These are phyloP conservation scores for Pseudohalonectria lignicola DNA, from an alignment of 2,329 filamentous ascomycete genomes.

Conservation along the genomic window DNA sequence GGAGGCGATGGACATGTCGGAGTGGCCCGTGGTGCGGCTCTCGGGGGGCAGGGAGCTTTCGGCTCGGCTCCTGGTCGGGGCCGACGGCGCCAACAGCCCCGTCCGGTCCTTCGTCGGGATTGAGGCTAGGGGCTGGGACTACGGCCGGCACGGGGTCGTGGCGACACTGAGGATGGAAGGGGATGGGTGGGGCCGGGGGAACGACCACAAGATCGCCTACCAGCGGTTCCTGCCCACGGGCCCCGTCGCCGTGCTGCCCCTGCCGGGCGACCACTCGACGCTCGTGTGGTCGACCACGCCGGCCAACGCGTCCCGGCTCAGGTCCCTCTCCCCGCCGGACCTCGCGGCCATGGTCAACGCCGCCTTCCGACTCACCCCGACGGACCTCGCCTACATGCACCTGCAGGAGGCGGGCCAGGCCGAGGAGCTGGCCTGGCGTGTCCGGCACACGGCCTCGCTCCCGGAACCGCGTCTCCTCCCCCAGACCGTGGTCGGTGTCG, in stretches of 20 bases:
- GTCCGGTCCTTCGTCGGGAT: conserved; percentile 86
- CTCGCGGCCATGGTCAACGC: conserved; percentile 88
- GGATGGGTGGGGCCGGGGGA: conserved; percentile 29
- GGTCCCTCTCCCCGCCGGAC: conserved; percentile 59
- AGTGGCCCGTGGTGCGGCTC: conserved; percentile 79
- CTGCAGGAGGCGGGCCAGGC: conserved; percentile 44
- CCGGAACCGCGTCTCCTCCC: conserved; percentile 44
- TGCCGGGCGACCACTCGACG: conserved; percentile 73
- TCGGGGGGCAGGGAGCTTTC: conserved; percentile 57
- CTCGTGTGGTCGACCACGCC: conserved; percentile 94
- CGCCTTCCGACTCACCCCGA: conserved; percentile 70
- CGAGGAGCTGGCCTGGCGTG: conserved; percentile 73
- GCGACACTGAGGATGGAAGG: conserved; percentile 70
- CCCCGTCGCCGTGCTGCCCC: conserved; percentile 79
- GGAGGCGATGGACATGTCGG: conserved; percentile 62
- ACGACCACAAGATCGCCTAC: conserved; percentile 65
- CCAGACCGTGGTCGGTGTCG: conserved; percentile 56
- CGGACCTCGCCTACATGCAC: conserved; percentile 79
- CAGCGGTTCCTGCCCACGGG: conserved; percentile 91
- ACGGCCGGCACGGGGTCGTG: conserved; percentile 80
- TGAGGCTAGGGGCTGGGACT: conserved; percentile 82
- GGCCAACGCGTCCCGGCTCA: conserved; percentile 65
- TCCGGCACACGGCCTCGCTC: conserved; percentile 53
- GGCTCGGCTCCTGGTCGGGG: conserved; percentile 79
- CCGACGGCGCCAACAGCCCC: conserved; percentile 89